Percentiles rank a stretch among this genome's conserved stretches.
Conservation (phyloP, 345 rosid species). For the Aegle marmelos region DNA sequence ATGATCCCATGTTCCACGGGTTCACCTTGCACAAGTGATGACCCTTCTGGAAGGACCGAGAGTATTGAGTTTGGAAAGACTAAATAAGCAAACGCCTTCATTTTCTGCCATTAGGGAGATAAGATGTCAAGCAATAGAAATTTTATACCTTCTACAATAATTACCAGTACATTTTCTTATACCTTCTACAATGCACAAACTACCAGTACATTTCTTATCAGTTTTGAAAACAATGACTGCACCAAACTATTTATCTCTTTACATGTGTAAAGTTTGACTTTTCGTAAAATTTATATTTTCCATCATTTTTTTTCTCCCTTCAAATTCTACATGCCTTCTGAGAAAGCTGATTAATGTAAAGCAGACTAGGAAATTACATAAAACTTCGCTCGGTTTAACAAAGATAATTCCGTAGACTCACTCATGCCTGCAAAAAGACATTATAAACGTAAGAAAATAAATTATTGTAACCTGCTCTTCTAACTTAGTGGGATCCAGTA, state of each 20-base stretch:
- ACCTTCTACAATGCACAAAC: neutral
- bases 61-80: constrained; percentile 73
- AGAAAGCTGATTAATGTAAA: constrained; percentile 1
- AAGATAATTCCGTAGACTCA: neutral
- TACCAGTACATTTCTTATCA: neutral
- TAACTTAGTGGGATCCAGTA: constrained; percentile 79
- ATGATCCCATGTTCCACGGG: constrained; percentile 68
- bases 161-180: neutral
- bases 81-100: constrained; percentile 75
- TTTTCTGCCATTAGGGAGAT: constrained; percentile 48
- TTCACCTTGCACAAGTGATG: constrained; percentile 46
- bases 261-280: neutral
- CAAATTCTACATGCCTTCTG: neutral
- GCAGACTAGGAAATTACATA: neutral
- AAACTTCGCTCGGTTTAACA: neutral
- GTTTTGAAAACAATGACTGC: neutral
- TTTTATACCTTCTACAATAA: neutral
- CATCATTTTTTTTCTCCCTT: neutral
- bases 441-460: neutral
- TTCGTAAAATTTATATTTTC: neutral
- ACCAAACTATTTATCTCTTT: neutral
- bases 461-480: constrained; percentile 74
- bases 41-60: constrained; percentile 56
- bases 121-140: neutral
- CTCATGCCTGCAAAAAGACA: neutral